A percentile compares a stretch with the other conserved stretches of the same genome.
Conservation (phyloP, 169 alveolate genomes). For the Babesia sp. region DNA sequence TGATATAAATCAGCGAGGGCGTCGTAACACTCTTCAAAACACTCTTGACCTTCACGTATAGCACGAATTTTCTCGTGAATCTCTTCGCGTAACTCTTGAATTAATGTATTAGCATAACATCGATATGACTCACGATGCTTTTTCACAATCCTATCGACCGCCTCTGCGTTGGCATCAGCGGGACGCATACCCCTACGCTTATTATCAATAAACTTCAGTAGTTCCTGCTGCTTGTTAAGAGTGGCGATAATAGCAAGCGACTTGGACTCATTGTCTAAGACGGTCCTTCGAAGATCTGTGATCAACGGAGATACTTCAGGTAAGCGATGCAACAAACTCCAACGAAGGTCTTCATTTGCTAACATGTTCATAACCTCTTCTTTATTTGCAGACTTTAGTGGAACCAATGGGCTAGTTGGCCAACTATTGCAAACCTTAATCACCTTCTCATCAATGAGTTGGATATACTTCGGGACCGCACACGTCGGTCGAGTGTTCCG, state of each 20-base stretch:
- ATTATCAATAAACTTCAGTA: conserved; percentile 3
- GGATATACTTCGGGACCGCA: neutral
- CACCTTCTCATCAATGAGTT: conserved; percentile 7
- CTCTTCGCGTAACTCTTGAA: neutral
- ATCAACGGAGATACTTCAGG: neutral
- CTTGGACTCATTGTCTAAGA: neutral
- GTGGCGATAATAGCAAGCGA: conserved; percentile 4
- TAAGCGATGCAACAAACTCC: neutral
- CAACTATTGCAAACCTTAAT: conserved; percentile 1
- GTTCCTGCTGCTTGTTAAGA: conserved; percentile 25
- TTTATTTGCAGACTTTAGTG: neutral
- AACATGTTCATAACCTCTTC: conserved; percentile 9
- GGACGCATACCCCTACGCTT: neutral
- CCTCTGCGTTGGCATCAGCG: neutral
- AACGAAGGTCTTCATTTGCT: conserved; percentile 2
- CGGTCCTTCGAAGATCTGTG: neutral
- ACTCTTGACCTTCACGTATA: neutral
- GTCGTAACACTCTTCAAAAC: conserved; percentile 14
- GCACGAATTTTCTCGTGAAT: conserved; percentile 3
- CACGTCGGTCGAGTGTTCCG: too few species aligned
- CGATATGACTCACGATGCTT: neutral
- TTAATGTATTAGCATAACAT: neutral
- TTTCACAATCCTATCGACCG: neutral
- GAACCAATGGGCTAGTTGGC: neutral
- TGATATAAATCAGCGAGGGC: neutral